Evolutionary conservation across 73 alveolate species (phyloP).

Genomic region (Tetrahymena thermophila): DNA sequence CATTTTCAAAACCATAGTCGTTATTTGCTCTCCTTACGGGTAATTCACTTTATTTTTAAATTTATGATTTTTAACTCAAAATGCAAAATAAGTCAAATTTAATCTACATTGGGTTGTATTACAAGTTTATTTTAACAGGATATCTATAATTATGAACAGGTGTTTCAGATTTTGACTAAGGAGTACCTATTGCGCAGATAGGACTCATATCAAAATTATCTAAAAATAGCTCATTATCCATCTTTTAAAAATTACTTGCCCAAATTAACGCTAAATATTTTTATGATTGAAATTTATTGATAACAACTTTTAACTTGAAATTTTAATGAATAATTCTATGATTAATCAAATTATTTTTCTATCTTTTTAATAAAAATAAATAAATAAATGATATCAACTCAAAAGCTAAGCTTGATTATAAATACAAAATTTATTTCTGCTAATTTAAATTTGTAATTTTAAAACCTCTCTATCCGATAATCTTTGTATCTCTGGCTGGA

Average conservation of each 20-base stretch:
- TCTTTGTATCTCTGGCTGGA: neutral
- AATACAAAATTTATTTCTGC: neutral
- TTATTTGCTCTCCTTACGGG: neutral
- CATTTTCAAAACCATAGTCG: neutral
- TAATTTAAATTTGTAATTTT: neutral
- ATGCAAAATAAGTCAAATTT: neutral
- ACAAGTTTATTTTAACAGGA: neutral
- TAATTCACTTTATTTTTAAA: neutral
- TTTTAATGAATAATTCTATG: neutral
- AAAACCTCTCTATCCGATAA: neutral
- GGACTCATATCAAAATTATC: neutral
- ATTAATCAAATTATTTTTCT: neutral
- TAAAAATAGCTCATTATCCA: neutral
- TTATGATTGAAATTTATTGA: neutral
- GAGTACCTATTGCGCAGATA: neutral
- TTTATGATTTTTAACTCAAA: no score
- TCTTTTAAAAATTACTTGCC: neutral
- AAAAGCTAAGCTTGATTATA: neutral
- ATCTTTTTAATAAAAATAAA: neutral
- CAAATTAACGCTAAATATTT: neutral
- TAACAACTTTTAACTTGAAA: neutral
- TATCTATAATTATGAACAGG: neutral
- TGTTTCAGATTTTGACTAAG: neutral
- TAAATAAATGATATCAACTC: neutral
- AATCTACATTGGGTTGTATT: neutral